A percentile compares a stretch with the other conserved stretches of the same genome.
Evolutionary conservation across 75 land plant genomes (phyloP).

Genomic region (Larix kaempferi): DNA sequence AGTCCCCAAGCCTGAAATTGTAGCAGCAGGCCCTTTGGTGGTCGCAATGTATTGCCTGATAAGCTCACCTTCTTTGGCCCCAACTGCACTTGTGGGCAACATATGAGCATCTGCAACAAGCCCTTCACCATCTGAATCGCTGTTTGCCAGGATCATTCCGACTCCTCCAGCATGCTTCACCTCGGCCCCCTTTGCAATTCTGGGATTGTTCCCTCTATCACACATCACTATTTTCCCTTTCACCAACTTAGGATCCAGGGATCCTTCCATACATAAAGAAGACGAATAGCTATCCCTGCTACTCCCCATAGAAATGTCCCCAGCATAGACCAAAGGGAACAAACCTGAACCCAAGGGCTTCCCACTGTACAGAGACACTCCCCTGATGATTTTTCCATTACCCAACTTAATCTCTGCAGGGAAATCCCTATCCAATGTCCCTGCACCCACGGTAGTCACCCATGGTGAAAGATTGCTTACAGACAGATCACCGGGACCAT

Average conservation of each 20-base stretch:
- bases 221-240: constrained; percentile 74
- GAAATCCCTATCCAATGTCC: constrained; percentile 90
- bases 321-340: constrained; percentile 65
- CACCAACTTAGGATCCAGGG: constrained; percentile 73
- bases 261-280: constrained; percentile 74
- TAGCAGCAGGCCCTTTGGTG: constrained; percentile 41
- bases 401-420: constrained; percentile 79
- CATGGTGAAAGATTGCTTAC: constrained; percentile 95
- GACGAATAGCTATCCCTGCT: constrained; percentile 51
- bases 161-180: constrained; percentile 73
- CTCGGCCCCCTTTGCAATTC: constrained; percentile 63
- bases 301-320: constrained; percentile 19
- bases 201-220: constrained; percentile 65
- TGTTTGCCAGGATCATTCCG: constrained; percentile 87
- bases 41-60: constrained; percentile 51
- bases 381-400: constrained; percentile 51
- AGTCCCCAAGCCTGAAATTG: constrained; percentile 52
- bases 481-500: constrained; percentile 74
- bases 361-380: constrained; percentile 64
- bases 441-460: constrained; percentile 90
- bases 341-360: constrained; percentile 23
- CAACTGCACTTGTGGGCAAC: constrained; percentile 67
- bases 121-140: constrained; percentile 62
- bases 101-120: constrained; percentile 71
- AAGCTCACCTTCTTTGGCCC: constrained; percentile 45